Evolutionary conservation across 768 basidiomycete genomes (phyloP).

Genomic region (Boletus tylopilopsis): DNA sequence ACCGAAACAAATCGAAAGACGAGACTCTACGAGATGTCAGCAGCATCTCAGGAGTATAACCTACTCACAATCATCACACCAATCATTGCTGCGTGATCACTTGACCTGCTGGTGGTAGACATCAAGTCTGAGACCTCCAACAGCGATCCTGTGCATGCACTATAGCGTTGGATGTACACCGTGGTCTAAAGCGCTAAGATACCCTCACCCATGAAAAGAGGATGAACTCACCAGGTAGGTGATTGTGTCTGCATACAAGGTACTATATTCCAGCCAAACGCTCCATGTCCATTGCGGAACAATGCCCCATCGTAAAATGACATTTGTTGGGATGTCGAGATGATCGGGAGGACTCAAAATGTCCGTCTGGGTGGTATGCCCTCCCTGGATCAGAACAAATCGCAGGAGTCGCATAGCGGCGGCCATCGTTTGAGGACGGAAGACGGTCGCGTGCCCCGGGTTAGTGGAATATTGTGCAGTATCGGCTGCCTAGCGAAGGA

Average conservation of each 20-base stretch:
- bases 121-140: constrained; percentile 3
- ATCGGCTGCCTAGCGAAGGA: constrained; percentile 20
- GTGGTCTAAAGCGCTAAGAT: constrained; percentile 39
- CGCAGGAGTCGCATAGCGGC: constrained; percentile 44
- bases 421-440: constrained; percentile 47
- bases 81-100: constrained; percentile 11
- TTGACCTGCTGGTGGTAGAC: background rate
- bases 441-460: constrained; percentile 11
- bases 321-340: constrained; percentile 42
- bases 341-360: constrained; percentile 12
- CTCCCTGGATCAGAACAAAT: constrained; percentile 33
- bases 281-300: constrained; percentile 64
- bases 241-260: constrained; percentile 47
- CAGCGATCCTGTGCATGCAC: background rate
- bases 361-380: constrained; percentile 4
- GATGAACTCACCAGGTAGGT: constrained; percentile 41
- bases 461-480: constrained; percentile 1
- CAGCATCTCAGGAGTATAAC: background rate
- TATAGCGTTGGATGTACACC: constrained; percentile 48
- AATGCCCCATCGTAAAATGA: constrained; percentile 58
- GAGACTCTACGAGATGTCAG: constrained; percentile 17
- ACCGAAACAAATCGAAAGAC: constrained; percentile 21
- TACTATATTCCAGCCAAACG: constrained; percentile 54
- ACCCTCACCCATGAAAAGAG: background rate
- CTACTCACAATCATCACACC: constrained; percentile 27